Base-by-base conservation (phyloP, 1,284 basidiomycete species). In the Xanthoconium separans region DNA sequence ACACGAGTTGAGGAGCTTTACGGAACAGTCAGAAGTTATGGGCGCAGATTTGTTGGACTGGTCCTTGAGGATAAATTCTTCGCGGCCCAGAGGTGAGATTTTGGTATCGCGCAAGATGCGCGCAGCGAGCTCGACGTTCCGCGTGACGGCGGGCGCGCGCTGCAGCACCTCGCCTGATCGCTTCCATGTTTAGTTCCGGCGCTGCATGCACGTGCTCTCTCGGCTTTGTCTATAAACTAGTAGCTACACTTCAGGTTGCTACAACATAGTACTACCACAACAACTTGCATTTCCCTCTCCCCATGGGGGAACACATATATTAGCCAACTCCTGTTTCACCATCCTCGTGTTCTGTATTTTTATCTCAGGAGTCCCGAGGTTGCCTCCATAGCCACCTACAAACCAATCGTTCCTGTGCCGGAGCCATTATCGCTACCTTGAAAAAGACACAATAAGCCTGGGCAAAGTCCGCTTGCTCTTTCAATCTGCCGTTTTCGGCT, bases 1-100 rank as follows among this genome's bases (percentile, higher is more conserved):
- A 82, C 85, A 87, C 84, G 86, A 85, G 84, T 80, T 55, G 61
- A 58, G 45, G 41, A 44, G 56, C 62, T 70, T 22, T 69, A 69
- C 64, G 66, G 59, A 64, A 68, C 59, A 41, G 43, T 39, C 61
- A 50, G 44, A 37, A 18, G 27, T 45, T 47, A 27, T 16, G 10
- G 20, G 27, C 22, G 27, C 40, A 12, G 47, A 49, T 43, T 31
- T 47, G 27, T 39, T 9, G 40, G 37, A 27, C 29, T 11, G 30
- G 24, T 16, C 22, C n/a, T 40, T 36, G 13, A 7, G 31, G 18
- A 27, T 20, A 27, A 27, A 16, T 2, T 34, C 39, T 47, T 43
- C 36, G 39, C 42, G 33, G 15, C 9, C 13, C 15, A 24, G 30
- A 16, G 22, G 20, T 7, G 37, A 45, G 27, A 50, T 18, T 22